phyloP scores from a whole-genome alignment of 2,329 filamentous ascomycete species.

The Sclerotinia nivalis region DNA sequence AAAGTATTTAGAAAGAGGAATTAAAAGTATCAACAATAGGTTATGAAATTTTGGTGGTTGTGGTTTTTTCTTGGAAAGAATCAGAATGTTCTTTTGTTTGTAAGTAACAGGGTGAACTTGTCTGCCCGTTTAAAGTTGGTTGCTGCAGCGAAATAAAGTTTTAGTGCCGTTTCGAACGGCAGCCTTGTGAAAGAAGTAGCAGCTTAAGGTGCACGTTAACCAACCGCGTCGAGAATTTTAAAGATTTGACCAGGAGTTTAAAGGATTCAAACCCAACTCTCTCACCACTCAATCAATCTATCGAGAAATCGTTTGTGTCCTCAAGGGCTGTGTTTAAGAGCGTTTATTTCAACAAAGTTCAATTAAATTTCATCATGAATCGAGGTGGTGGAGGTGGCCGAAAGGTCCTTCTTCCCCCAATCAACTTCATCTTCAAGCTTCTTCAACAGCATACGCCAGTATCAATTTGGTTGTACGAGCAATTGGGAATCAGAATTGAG shows the following conservation, averaged over 20 bases:
- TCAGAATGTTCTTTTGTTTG: constrained; percentile 20
- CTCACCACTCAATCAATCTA: constrained; percentile 3
- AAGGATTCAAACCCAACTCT: constrained; percentile 18
- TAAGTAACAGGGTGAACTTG: not conserved
- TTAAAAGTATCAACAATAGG: not conserved
- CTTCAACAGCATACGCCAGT: constrained; percentile 76
- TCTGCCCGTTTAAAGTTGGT: constrained; percentile 13
- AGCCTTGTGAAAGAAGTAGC: constrained; percentile 17
- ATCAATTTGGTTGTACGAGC: constrained; percentile 96
- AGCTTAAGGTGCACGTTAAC: not conserved
- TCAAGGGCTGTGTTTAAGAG: not conserved
- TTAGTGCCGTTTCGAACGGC: constrained; percentile 22
- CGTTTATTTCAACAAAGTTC: constrained; percentile 7
- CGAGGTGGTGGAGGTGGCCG: constrained; percentile 48
- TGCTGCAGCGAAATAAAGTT: constrained; percentile 23
- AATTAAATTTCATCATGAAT: constrained; percentile 37
- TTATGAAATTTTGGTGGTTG: not conserved
- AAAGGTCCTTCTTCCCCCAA: constrained; percentile 72
- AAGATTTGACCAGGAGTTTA: constrained; percentile 14
- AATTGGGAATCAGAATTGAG: constrained; percentile 90
- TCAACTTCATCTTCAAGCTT: constrained; percentile 93
- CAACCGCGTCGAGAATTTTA: constrained; percentile 18
- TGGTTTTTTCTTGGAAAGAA: constrained; percentile 17
- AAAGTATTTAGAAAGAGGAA: not conserved
- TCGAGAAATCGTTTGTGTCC: not conserved